Evolutionary conservation across 2,329 filamentous ascomycete genomes (phyloP).

Genomic region (Clonostachys solani): DNA sequence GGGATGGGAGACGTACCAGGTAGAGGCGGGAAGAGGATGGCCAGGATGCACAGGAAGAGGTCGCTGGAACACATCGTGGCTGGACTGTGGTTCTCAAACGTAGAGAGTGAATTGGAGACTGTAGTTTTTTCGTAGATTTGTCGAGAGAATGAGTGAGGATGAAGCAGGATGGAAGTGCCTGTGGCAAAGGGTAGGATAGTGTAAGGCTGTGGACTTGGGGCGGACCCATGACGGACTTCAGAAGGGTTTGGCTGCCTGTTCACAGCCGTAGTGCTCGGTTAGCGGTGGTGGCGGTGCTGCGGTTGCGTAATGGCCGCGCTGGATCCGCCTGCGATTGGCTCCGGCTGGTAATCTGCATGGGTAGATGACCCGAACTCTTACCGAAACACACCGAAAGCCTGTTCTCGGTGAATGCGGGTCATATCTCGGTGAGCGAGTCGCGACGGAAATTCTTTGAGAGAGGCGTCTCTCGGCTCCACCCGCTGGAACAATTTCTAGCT

Average conservation of each 20-base stretch:
- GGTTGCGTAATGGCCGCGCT: neutral
- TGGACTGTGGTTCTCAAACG: neutral
- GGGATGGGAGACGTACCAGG: slow-evolving; percentile 45
- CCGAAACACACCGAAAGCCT: no score
- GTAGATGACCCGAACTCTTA: no score
- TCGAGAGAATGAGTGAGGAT: neutral
- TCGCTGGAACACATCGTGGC: slow-evolving; percentile 53
- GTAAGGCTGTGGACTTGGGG: neutral
- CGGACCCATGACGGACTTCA: neutral
- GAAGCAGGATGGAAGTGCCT: neutral
- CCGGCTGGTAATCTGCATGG: no score
- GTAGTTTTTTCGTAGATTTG: neutral
- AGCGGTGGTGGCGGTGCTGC: neutral
- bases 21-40: slow-evolving; percentile 62
- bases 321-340: no score
- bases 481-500: neutral
- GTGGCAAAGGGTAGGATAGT: no score
- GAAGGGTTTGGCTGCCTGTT: neutral
- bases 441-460: no score
- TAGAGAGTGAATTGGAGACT: neutral
- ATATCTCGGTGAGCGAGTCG: no score
- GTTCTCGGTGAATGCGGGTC: no score
- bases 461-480: no score
- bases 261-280: neutral
- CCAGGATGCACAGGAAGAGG: slow-evolving; percentile 59